Evolutionary conservation across 2,329 filamentous ascomycete species (phyloP).

Genomic region (Fusarium avenaceum): DNA sequence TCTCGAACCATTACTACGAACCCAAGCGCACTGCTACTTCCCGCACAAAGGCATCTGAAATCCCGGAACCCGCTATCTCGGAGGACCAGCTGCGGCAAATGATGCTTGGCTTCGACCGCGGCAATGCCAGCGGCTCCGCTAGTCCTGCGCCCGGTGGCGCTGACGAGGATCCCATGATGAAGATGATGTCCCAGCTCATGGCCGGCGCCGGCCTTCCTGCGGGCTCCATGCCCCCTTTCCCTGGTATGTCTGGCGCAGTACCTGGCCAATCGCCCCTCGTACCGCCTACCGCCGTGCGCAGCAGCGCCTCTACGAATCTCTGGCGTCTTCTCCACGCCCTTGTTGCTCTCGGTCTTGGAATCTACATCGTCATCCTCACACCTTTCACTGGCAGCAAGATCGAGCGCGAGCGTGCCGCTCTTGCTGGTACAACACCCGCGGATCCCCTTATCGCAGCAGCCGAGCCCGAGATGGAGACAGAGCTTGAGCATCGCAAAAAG

Average conservation of each 20-base stretch:
- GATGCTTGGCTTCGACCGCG: slow-evolving; percentile 69
- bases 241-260: slow-evolving; percentile 55
- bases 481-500: slow-evolving; percentile 52
- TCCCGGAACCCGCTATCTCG: slow-evolving; percentile 56
- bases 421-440: slow-evolving; percentile 46
- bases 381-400: slow-evolving; percentile 76
- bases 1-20: slow-evolving; percentile 79
- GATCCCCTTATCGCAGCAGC: slow-evolving; percentile 41
- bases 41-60: slow-evolving; percentile 46
- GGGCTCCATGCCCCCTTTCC: slow-evolving; percentile 52
- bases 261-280: slow-evolving; percentile 51
- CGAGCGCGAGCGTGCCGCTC: slow-evolving; percentile 64
- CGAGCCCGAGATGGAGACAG: slow-evolving; percentile 49
- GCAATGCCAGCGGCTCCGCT: slow-evolving; percentile 42
- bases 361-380: slow-evolving; percentile 77
- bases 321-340: slow-evolving; percentile 82
- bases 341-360: slow-evolving; percentile 76
- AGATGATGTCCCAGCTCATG: slow-evolving; percentile 83
- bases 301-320: slow-evolving; percentile 61
- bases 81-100: slow-evolving; percentile 74
- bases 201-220: slow-evolving; percentile 53
- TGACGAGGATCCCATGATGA: slow-evolving; percentile 61
- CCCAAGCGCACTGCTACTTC: slow-evolving; percentile 60
- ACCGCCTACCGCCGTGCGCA: slow-evolving; percentile 48
- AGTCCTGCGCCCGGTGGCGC: slow-evolving; percentile 41